Percentiles rank a stretch among this genome's conserved stretches.
Conservation (phyloP, 2,329 filamentous ascomycete species). For the Nothophoma quercina region DNA sequence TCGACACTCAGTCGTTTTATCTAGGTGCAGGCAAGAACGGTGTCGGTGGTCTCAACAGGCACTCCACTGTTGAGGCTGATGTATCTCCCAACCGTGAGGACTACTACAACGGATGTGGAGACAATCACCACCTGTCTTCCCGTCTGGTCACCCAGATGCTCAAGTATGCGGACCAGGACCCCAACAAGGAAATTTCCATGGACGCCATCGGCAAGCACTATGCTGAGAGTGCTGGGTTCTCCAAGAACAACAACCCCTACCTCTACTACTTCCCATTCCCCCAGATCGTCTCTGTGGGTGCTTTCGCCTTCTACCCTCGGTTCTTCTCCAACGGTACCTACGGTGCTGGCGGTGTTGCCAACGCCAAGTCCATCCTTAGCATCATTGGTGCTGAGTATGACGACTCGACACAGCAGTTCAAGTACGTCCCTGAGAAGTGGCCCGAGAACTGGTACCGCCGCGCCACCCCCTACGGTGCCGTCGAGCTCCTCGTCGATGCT, state of each 20-base stretch:
- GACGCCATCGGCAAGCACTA: conserved; percentile 38
- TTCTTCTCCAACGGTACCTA: conserved; percentile 49
- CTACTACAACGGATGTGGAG: conserved; percentile 47
- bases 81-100: conserved; percentile 45
- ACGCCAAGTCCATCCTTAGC: conserved; percentile 48
- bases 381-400: conserved; percentile 59
- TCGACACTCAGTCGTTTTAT: conserved; percentile 30
- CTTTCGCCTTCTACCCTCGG: conserved; percentile 38
- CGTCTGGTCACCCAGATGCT: conserved; percentile 27
- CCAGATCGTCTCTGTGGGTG: conserved; percentile 58
- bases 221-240: conserved; percentile 53
- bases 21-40: conserved; percentile 29
- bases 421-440: conserved; percentile 59
- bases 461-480: conserved; percentile 56
- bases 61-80: conserved; percentile 54
- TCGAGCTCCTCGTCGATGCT: conserved; percentile 45
- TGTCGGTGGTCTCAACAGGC: conserved; percentile 41
- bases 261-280: conserved; percentile 47
- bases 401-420: conserved; percentile 54
- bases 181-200: conserved; percentile 33
- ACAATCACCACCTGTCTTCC: conserved; percentile 53
- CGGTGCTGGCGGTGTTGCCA: conserved; percentile 46
- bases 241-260: conserved; percentile 55
- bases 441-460: conserved; percentile 62
- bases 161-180: conserved; percentile 24